Percentiles rank a stretch among this genome's conserved stretches.
Conservation (phyloP, 75 land plant genomes). For the Pinus taeda region DNA sequence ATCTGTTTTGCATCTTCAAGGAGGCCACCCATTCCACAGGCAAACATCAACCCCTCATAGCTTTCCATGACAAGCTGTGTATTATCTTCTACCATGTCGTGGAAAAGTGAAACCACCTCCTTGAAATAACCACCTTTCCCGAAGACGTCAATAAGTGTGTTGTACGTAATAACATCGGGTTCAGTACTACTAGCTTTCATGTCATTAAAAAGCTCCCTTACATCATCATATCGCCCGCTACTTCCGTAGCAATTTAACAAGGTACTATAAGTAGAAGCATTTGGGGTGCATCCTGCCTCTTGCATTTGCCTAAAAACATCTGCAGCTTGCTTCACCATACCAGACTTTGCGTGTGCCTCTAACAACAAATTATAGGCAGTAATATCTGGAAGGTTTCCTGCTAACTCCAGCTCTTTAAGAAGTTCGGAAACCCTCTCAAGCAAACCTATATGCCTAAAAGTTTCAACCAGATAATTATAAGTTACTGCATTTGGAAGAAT, state of each 20-base stretch:
- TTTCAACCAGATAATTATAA: constrained; percentile 71
- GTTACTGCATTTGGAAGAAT: constrained; percentile 74
- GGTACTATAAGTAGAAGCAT: constrained; percentile 79
- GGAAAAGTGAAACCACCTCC: constrained; percentile 91
- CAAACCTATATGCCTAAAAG: constrained; percentile 52
- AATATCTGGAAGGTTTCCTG: constrained; percentile 82
- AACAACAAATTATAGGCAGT: constrained; percentile 77
- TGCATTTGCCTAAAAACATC: constrained; percentile 92
- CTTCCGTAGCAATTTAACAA: constrained; percentile 82
- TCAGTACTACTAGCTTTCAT: constrained; percentile 89
- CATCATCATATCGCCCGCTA: constrained; percentile 82
- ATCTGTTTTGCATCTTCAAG: constrained; percentile 75
- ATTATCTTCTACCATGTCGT: constrained; percentile 87
- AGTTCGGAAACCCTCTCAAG: constrained; percentile 72
- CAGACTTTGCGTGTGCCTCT: constrained; percentile 66
- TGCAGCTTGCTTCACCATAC: constrained; percentile 60
- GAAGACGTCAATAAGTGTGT: constrained; percentile 82
- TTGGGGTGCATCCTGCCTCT: constrained; percentile 76
- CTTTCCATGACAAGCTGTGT: constrained; percentile 88
- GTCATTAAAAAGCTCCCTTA: constrained; percentile 75
- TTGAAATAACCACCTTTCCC: constrained; percentile 92
- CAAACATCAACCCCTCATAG: constrained; percentile 71
- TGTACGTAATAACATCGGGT: constrained; percentile 86
- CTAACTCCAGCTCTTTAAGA: constrained; percentile 74
- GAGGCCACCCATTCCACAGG: constrained; percentile 94